phyloP scores from a whole-genome alignment of 2,329 filamentous ascomycete genomes.

The Diaporthe nobilis region DNA sequence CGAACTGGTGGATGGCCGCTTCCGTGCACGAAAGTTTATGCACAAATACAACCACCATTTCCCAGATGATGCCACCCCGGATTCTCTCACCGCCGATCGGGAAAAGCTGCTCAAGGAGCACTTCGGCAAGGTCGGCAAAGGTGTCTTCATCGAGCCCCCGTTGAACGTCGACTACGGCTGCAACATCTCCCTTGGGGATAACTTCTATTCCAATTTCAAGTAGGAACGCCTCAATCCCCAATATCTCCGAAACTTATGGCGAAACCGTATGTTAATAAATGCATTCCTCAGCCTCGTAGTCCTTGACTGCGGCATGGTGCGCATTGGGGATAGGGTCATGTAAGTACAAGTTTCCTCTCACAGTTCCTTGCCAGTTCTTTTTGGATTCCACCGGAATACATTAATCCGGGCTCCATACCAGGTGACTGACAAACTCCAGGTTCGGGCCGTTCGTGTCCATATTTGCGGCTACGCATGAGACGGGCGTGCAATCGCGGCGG shows the following conservation, averaged over 20 bases:
- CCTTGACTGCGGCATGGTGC: conserved; percentile 80
- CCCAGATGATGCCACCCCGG: conserved; percentile 60
- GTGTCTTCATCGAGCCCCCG: conserved; percentile 72
- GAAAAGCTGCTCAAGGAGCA: conserved; percentile 63
- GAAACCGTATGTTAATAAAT: conserved; percentile 54
- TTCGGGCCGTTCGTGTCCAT: conserved; percentile 81
- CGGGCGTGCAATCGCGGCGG: conserved; percentile 68
- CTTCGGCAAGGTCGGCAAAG: conserved; percentile 64
- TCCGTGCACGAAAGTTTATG: conserved; percentile 67
- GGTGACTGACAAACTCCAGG: too few relatives aligned
- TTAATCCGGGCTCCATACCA: too few relatives aligned
- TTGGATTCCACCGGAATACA: too few relatives aligned
- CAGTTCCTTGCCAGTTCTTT: too few relatives aligned
- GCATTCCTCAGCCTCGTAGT: conserved; percentile 65
- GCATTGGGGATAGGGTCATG: conserved; percentile 78
- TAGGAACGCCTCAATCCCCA: conserved; percentile 41
- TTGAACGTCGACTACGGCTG: conserved; percentile 76
- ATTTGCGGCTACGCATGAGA: conserved; percentile 79
- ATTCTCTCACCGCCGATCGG: conserved; percentile 56
- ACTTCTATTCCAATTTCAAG: conserved; percentile 76
- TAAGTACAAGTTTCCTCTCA: too few relatives aligned
- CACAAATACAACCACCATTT: conserved; percentile 72
- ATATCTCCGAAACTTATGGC: conserved; percentile 32
- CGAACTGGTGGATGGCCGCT: conserved; percentile 64
- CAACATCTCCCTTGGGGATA: conserved; percentile 72